Base-by-base conservation (phyloP, 768 basidiomycete species). In the Boletus rufocinnamomeus region DNA sequence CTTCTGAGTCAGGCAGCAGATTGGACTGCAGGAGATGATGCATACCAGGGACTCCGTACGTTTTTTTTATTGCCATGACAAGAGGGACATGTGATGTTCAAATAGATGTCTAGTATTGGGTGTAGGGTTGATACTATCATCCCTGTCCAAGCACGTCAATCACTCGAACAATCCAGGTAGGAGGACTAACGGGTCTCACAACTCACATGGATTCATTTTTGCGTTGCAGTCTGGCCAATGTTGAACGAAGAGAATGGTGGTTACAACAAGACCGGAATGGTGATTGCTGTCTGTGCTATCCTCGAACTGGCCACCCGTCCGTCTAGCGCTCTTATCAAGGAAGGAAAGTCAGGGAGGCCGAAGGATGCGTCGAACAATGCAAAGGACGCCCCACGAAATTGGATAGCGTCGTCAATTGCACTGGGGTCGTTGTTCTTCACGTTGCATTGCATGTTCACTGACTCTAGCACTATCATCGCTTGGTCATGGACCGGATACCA, bases 401-500 rank as follows among this genome's bases (percentile, higher is more conserved):
- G 79, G 79, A 45, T 80, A 13, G 58, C 67, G 14, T 63, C 74
- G 3, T 82, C 87, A 0, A 61, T 89, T 14, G 81, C 88, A 0
- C 75, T 91, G 10, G 90, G 89, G 3, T 80, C 83, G 34, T 74
- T 90, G 30, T 69, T 94, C 11, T 93, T 89, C 74, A 81, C 82
- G 14, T 67, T 93, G 0, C 89, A 93, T 64, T 85, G 83, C 47
- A 78, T 92, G 44, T 75, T 93, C 51, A 81, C 86, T 3, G 93
- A 95, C 57, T 76, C 88, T 2, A 87, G 86, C 62, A 91, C 91
- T 0, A 80, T 93, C 46, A 80, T 94, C 57, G 84, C 90, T 21
- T 93, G 91, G 89, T 87, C 89, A 2, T 95, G 93, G 93, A 89
- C 91, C 0, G 93, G 93, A n/a, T 95, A 87, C 62, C 81, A 84